Conservation (phyloP, 2,329 filamentous ascomycete species). For the Seiridium unicorne region DNA sequence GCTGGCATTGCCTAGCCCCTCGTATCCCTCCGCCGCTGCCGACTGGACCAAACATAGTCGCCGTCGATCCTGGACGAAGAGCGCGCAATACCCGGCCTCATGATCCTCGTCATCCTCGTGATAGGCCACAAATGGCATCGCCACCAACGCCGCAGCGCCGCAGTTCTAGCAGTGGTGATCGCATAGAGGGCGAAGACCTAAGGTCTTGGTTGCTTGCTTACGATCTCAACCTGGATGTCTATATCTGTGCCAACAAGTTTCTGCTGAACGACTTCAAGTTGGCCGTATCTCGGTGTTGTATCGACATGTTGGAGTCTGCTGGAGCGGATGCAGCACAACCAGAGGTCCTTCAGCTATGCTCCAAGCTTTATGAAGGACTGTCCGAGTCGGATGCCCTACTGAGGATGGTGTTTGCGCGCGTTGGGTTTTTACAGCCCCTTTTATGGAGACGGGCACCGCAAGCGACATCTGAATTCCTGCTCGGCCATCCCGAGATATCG, state of each 20-base stretch:
- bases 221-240: slow-evolving; percentile 46
- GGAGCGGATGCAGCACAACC: slow-evolving; percentile 39
- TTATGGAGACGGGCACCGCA: slow-evolving; percentile 40
- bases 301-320: slow-evolving; percentile 46
- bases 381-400: slow-evolving; percentile 40
- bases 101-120: background rate
- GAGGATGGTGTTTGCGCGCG: slow-evolving; percentile 46
- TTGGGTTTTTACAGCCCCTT: slow-evolving; percentile 45
- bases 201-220: slow-evolving; percentile 46
- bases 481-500: slow-evolving; percentile 43
- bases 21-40: slow-evolving; percentile 25
- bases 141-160: background rate
- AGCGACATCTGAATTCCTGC: slow-evolving; percentile 40
- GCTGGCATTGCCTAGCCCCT: slow-evolving; percentile 39
- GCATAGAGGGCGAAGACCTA: slow-evolving; percentile 43
- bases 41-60: slow-evolving; percentile 8
- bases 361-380: slow-evolving; percentile 41
- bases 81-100: background rate
- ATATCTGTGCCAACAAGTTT: slow-evolving; percentile 47
- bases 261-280: slow-evolving; percentile 44
- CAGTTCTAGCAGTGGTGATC: slow-evolving; percentile 18
- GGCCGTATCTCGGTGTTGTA: slow-evolving; percentile 37
- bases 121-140: background rate
- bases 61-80: background rate
- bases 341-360: slow-evolving; percentile 42